Evolutionary conservation across 495 filamentous ascomycete species (phyloP), one percentile per base, ranked within the genome.

Genomic region (Penicillium coffeae): DNA sequence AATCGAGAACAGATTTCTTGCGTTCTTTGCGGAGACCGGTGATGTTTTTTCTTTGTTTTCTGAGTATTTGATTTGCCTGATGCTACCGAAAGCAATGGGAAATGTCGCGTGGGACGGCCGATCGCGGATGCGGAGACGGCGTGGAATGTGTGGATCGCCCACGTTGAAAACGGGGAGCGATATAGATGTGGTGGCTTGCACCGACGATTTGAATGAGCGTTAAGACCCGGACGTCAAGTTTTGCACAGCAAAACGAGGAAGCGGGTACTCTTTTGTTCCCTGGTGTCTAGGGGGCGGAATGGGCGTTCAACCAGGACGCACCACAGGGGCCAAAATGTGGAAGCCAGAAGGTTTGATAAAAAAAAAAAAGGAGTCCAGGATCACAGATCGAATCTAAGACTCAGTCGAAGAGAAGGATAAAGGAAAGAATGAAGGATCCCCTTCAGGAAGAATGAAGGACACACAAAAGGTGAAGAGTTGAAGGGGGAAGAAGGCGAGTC

Each of bases 291-390:
- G 57, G 43, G 46, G 57, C 55, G 42, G 60, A 60, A 62, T 66
- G 63, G 64, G 66, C 63, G 69, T 54, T 66, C 65, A 66, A 64
- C 64, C 63, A 71, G 68, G 66, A 67, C 65, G 55, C 66, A 64
- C 64, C 53, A 55, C 21, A 42, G 48, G 54, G 45, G 51, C 46
- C 43, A 51, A 55, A 45, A 58, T 37, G 16, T 39, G 14, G 37
- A 37, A 50, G 50, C 38, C 6, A 32, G 8, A 52, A 66, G 53
- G 54, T 37, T 16, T 36, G 19, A 15, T 22, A 6, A 22, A 34
- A 10, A 36, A 58, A 42, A 59, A 58, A 58, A 63, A 57, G 41
- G 66, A 65, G 63, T 60, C 62, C 58, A 71, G 60, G 67, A 72
- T 71, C 59, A 68, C 67, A 55, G 62, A 63, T 59, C 63, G 65